phyloP scores from a whole-genome alignment of 2,329 filamentous ascomycete species.

The Penicillium sp. region DNA sequence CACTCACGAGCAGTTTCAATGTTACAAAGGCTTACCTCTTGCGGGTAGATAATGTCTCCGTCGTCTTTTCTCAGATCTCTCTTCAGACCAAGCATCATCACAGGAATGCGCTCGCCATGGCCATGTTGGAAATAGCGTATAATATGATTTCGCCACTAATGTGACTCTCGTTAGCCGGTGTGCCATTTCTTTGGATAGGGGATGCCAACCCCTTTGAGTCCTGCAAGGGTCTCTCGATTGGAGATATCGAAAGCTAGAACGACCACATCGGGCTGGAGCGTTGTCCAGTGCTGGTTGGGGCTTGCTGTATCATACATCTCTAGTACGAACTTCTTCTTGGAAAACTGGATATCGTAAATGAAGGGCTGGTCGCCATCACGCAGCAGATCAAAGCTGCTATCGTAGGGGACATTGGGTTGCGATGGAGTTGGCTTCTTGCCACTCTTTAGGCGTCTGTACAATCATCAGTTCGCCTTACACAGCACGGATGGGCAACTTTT shows the following conservation, averaged over 20 bases:
- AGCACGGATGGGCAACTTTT: no score
- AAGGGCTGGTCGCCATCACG: constrained; percentile 59
- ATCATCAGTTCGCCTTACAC: constrained; percentile 5
- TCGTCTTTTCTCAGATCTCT: constrained; percentile 53
- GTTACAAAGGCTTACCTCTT: constrained; percentile 38
- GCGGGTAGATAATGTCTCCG: constrained; percentile 43
- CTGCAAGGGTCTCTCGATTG: constrained; percentile 50
- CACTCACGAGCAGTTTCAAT: constrained; percentile 26
- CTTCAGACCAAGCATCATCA: constrained; percentile 60
- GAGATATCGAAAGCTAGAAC: constrained; percentile 60
- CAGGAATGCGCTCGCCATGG: constrained; percentile 48
- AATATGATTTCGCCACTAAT: constrained; percentile 45
- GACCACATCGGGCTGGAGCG: constrained; percentile 53
- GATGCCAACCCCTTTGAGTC: constrained; percentile 41
- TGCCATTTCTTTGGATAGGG: neutral
- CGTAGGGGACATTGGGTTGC: constrained; percentile 27
- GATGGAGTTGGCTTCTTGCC: constrained; percentile 9
- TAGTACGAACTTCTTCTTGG: constrained; percentile 54
- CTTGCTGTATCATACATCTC: constrained; percentile 57
- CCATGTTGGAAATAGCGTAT: constrained; percentile 51
- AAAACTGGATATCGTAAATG: constrained; percentile 57
- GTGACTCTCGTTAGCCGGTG: no score
- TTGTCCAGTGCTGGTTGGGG: constrained; percentile 55
- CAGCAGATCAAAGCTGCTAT: constrained; percentile 43
- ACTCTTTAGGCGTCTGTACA: constrained; percentile 21